Evolutionary conservation across 2,329 filamentous ascomycete species (phyloP).

Genomic region (Aureobasidium uvarum): DNA sequence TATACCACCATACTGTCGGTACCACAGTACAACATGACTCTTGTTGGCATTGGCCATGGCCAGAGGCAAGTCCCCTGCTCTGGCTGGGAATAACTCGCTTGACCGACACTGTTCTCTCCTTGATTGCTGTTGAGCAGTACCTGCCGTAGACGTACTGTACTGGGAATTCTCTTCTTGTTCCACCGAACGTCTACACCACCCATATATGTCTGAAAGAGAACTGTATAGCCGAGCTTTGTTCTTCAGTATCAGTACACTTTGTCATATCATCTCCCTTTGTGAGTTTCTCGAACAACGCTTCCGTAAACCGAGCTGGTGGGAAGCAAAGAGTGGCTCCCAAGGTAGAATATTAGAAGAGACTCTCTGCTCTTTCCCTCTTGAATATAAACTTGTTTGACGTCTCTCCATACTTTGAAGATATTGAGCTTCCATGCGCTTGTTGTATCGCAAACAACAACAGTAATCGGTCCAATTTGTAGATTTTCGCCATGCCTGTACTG

Average conservation of each 20-base stretch:
- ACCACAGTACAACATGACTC: not conserved
- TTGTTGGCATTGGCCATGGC: not conserved
- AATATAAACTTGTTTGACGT: no score
- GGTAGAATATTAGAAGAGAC: no score
- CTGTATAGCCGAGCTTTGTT: not conserved
- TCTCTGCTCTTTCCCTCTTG: no score
- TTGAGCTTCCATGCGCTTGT: no score
- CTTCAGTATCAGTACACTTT: not conserved
- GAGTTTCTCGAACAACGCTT: no score
- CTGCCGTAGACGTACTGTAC: not conserved
- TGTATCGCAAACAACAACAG: no score
- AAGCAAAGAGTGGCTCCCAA: no score
- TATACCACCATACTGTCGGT: not conserved
- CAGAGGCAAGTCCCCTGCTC: not conserved
- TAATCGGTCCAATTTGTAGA: no score
- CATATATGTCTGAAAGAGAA: not conserved
- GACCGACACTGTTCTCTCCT: not conserved
- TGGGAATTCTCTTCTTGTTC: not conserved
- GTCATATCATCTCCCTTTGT: not conserved
- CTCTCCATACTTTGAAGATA: no score
- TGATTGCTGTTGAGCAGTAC: not conserved
- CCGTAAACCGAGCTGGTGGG: no score
- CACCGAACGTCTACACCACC: not conserved
- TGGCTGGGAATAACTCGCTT: not conserved
- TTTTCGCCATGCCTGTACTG: no score